These are phyloP conservation scores for Mucor indicus DNA, from an alignment of 371 early-diverging fungal species.

Conservation along the genomic window DNA sequence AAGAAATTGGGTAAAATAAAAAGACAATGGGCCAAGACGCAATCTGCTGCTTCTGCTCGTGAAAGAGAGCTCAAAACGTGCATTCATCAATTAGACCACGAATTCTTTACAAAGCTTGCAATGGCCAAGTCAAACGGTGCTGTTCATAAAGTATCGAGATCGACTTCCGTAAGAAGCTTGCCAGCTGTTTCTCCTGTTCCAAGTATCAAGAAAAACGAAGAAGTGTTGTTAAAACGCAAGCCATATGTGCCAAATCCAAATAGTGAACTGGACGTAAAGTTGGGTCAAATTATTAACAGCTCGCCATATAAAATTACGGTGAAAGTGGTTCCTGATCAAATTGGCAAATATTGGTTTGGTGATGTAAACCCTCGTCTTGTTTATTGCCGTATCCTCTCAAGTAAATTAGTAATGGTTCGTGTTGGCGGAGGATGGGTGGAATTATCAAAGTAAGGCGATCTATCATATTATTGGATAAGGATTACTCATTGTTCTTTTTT, in stretches of 20 bases:
- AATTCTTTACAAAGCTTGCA: conserved; percentile 47
- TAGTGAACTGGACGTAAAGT: conserved; percentile 23
- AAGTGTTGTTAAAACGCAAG: neutral
- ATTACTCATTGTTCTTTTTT: no score
- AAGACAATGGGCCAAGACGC: conserved; percentile 42
- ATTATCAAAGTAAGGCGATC: conserved; percentile 53
- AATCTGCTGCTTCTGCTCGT: conserved; percentile 25
- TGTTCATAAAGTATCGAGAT: neutral
- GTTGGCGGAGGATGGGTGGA: conserved; percentile 83
- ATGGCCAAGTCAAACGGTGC: conserved; percentile 25
- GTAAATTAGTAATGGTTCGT: conserved; percentile 76
- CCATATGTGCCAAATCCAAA: conserved; percentile 26
- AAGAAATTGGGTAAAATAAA: conserved; percentile 35
- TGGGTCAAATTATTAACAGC: conserved; percentile 58
- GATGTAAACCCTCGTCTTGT: conserved; percentile 49
- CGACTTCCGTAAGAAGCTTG: neutral
- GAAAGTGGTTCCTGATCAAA: conserved; percentile 40
- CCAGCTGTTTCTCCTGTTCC: conserved; percentile 3
- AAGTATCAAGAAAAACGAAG: neutral
- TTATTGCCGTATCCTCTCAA: conserved; percentile 58
- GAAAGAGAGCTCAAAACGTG: conserved; percentile 35
- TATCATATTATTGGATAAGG: no score
- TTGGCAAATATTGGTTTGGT: conserved; percentile 69
- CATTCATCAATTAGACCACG: conserved; percentile 36
- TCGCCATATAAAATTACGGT: conserved; percentile 26